Evolutionary conservation across 345 rosid genomes (phyloP).

Genomic region (Durio zibethinus): DNA sequence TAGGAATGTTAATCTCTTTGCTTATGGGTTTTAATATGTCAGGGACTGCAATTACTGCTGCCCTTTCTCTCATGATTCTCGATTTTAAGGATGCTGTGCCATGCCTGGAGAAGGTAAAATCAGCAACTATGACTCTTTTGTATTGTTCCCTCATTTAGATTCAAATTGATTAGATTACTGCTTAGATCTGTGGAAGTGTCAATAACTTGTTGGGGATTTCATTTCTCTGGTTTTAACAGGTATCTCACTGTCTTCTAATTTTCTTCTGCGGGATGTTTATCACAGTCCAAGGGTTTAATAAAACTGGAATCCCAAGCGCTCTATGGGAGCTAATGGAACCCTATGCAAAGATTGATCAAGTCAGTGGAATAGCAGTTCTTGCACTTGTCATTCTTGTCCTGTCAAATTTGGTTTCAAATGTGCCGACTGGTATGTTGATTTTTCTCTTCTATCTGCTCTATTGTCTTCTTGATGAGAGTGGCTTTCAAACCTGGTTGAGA

Average conservation of each 20-base stretch:
- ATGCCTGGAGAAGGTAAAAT: conserved; percentile 70
- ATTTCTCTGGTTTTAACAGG: conserved; percentile 37
- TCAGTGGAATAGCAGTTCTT: conserved; percentile 52
- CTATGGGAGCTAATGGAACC: conserved; percentile 85
- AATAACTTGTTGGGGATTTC: neutral
- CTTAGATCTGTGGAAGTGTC: neutral
- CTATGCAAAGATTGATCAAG: conserved; percentile 44
- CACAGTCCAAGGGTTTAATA: conserved; percentile 77
- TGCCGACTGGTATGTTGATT: conserved; percentile 63
- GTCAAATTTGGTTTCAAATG: conserved; percentile 83
- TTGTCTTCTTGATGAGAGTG: neutral
- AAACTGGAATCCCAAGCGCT: conserved; percentile 77
- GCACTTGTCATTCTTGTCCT: conserved; percentile 61
- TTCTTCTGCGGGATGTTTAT: conserved; percentile 94
- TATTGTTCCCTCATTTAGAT: neutral
- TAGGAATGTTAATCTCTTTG: conserved; percentile 70
- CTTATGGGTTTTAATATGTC: conserved; percentile 82
- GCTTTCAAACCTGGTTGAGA: neutral
- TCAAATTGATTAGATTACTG: neutral
- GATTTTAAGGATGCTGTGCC: conserved; percentile 86
- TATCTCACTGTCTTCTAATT: conserved; percentile 68
- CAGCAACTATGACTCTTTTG: neutral
- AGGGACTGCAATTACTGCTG: conserved; percentile 82
- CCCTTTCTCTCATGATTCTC: conserved; percentile 74
- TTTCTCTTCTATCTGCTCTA: neutral